Percentiles rank a stretch among this genome's conserved stretches.
Evolutionary conservation across 495 filamentous ascomycete genomes (phyloP).

Genomic region (Halenospora varia): DNA sequence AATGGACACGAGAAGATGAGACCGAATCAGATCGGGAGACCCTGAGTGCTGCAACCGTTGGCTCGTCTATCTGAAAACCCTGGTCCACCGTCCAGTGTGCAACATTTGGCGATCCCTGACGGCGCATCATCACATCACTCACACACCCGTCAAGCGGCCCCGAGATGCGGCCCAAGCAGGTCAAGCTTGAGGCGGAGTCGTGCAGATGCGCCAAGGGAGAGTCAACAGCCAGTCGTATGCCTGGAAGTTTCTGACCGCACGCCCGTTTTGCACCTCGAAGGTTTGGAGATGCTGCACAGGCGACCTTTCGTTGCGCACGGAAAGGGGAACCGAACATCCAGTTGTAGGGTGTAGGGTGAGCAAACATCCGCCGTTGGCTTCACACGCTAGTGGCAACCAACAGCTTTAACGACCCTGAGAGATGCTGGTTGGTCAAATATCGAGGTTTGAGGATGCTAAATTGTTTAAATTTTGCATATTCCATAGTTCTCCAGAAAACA

Average conservation of each 20-base stretch:
- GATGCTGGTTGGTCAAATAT: too few species aligned
- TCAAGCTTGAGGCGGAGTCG: constrained; percentile 7
- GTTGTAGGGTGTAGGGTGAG: too few species aligned
- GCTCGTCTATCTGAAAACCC: not conserved
- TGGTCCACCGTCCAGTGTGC: not conserved
- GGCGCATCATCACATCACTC: not conserved
- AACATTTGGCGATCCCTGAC: not conserved
- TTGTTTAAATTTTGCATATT: too few species aligned
- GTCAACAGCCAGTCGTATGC: not conserved
- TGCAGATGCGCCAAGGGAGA: not conserved
- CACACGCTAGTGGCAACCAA: too few species aligned
- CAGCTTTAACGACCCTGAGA: too few species aligned
- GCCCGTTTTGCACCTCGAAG: not conserved
- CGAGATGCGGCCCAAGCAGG: not conserved
- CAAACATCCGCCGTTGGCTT: too few species aligned
- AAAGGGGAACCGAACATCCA: too few species aligned
- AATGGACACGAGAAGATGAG: constrained; percentile 17
- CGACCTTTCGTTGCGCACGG: too few species aligned
- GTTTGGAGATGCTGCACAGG: too few species aligned
- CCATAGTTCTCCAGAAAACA: too few species aligned
- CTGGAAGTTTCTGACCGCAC: not conserved
- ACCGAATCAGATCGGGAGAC: not conserved
- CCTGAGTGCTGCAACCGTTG: not conserved
- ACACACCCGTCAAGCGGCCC: not conserved
- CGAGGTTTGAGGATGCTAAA: too few species aligned